Evolutionary conservation across 768 basidiomycete species (phyloP), one percentile per base, ranked within the genome.

Genomic region (Arthromyces matolae): DNA sequence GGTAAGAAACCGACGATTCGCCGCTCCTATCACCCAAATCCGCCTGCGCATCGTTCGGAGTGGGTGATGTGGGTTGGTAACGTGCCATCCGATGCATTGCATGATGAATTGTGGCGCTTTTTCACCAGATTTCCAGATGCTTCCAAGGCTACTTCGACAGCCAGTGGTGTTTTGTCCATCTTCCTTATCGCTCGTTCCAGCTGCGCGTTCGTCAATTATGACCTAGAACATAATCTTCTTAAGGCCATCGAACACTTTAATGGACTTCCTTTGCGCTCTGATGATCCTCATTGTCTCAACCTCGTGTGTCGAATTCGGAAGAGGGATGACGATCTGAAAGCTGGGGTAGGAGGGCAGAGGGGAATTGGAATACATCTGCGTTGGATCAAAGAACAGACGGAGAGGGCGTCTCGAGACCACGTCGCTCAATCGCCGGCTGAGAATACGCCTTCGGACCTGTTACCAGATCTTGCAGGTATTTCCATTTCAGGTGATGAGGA

Each of bases 21-120:
- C 33, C 75, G 78, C 8, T 58, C 75, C 18, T 86, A 83, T 56
- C 86, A 88, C 53, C 86, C 86, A 2, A 84, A 81, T 47, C 78
- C 83, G 1, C 85, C 86, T 10, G 69, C 80, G 9, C 75, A 87
- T 44, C 79, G 90, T 12, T 90, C 89, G 6, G 89, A 91, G 49
- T 94, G 88, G 89, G 93, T 93, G 1, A 91, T 93, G 89, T 96
- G 94, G 94, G 84, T 83, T 10, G 94, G 94, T 8, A 97, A 97
- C 60, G 86, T 96, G 3, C 89, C 90, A 2, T 75, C 77, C 5
- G 89, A 93, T 58, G 83, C 90, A 13, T 81, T 80, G 3, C 79
- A 91, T 50, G 84, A 91, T 54, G 93, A 96, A 60, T 71, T 96
- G 4, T 89, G 85, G 86, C 71, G 72, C 6, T 94, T 93, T 64